These are phyloP conservation scores for Cercospora zeae-maydis DNA, from an alignment of 2,329 filamentous ascomycete genomes.

Conservation along the genomic window DNA sequence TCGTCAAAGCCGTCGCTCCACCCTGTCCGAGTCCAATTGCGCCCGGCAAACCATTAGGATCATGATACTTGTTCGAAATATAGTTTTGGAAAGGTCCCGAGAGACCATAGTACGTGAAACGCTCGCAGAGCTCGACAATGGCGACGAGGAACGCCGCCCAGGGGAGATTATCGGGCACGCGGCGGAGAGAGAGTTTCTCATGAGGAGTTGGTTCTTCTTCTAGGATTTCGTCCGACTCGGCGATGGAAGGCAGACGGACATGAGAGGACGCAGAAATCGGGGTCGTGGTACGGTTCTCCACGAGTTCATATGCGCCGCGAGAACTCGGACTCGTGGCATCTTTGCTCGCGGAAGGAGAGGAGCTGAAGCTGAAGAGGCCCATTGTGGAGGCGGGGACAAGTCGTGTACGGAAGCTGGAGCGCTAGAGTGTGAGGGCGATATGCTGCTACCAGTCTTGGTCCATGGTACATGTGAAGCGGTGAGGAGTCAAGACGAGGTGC, in stretches of 20 bases:
- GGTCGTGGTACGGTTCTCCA: slow-evolving; percentile 1
- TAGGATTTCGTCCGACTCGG: neutral
- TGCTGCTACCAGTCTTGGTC: neutral
- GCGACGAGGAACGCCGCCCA: slow-evolving; percentile 32
- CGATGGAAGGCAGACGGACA: neutral
- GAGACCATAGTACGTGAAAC: slow-evolving; percentile 29
- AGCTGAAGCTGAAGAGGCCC: slow-evolving; percentile 17
- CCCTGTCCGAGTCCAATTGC: slow-evolving; percentile 38
- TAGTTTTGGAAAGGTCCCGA: slow-evolving; percentile 45
- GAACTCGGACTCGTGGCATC: slow-evolving; percentile 2
- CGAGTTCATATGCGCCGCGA: slow-evolving; percentile 22
- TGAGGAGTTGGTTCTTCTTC: slow-evolving; percentile 39
- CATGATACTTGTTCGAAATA: slow-evolving; percentile 41
- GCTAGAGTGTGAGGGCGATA: neutral
- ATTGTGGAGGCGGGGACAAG: slow-evolving; percentile 4
- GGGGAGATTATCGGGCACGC: slow-evolving; percentile 44
- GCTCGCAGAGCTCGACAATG: slow-evolving; percentile 25
- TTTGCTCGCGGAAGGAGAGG: neutral
- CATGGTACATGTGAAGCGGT: neutral
- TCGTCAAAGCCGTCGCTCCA: slow-evolving; percentile 42
- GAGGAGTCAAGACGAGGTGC: neutral
- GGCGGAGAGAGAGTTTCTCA: slow-evolving; percentile 42
- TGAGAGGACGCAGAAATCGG: neutral
- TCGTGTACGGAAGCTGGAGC: neutral
- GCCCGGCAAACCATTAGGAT: slow-evolving; percentile 35